phyloP scores from a whole-genome alignment of 2,329 filamentous ascomycete species.

The Exophiala dermatitidis region DNA sequence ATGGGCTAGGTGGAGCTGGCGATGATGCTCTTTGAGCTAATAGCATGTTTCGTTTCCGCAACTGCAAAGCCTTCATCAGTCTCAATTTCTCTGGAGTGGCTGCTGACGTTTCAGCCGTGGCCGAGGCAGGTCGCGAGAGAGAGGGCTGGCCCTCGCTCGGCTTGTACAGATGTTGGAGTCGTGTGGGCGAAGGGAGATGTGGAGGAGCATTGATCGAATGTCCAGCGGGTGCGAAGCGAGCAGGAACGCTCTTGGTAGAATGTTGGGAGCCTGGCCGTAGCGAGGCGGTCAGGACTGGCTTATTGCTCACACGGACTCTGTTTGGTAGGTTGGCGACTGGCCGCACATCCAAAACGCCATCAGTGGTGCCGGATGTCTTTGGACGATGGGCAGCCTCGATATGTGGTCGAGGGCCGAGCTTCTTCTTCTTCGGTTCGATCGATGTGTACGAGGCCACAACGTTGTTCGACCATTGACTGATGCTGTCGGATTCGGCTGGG shows the following conservation, averaged over 20 bases:
- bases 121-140: constrained; percentile 16
- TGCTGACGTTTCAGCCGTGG: constrained; percentile 32
- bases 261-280: constrained; percentile 41
- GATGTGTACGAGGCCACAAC: constrained; percentile 30
- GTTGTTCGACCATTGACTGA: constrained; percentile 38
- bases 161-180: constrained; percentile 14
- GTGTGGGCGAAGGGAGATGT: constrained; percentile 22
- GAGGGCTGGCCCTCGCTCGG: constrained; percentile 15
- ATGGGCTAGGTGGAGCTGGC: not conserved
- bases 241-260: constrained; percentile 39
- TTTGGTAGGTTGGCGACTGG: constrained; percentile 73
- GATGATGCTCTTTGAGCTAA: constrained; percentile 26
- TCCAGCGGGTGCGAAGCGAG: constrained; percentile 20
- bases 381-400: constrained; percentile 54
- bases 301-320: constrained; percentile 64
- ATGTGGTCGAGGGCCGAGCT: constrained; percentile 79
- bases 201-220: constrained; percentile 16
- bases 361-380: constrained; percentile 47
- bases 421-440: constrained; percentile 60
- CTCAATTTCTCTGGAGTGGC: constrained; percentile 82
- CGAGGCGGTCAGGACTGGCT: constrained; percentile 21
- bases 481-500: constrained; percentile 39
- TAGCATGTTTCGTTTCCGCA: constrained; percentile 71
- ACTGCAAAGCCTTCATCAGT: constrained; percentile 86
- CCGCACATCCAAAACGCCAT: constrained; percentile 45